phyloP scores from a whole-genome alignment of 306 rosid species.

The Cucumis sativus region Cucumber_9930_V3 NC_026657.2:7372501-7373000 shows the following conservation, averaged over 20 bases:
- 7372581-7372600: constrained; percentile 20
- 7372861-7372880: no score
- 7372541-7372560: constrained; percentile 63
- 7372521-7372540: constrained; percentile 74
- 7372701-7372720: not conserved
- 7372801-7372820: no score
- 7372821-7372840: no score
- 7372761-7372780: not conserved
- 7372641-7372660: not conserved
- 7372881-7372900: no score
- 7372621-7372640: not conserved
- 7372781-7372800: no score
- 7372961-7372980: no score
- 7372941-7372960: no score
- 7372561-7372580: constrained; percentile 33
- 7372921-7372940: no score
- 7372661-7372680: not conserved
- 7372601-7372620: constrained; percentile 15
- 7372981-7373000: not conserved
- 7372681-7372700: not conserved
- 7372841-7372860: no score
- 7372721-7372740: not conserved
- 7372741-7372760: not conserved
- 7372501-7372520: constrained; percentile 68
- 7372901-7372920: no score